Conservation (phyloP, 163 green algal species). For the Prototheca wickerhamii region DNA sequence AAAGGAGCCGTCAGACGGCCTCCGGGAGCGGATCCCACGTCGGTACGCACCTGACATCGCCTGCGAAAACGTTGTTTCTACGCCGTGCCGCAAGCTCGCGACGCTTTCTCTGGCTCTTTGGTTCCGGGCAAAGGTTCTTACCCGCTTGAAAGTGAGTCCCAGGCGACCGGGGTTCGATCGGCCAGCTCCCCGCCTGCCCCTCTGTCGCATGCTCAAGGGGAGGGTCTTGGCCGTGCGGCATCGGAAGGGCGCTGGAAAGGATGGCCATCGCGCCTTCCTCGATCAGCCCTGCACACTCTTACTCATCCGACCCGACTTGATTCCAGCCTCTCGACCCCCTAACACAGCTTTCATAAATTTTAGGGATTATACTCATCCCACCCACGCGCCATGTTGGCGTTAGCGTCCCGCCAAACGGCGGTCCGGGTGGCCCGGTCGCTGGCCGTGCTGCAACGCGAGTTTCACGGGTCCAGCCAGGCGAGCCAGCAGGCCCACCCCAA, state of each 20-base stretch:
- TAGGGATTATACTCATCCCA: not conserved
- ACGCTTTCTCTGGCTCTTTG: not conserved
- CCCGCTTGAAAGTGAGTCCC: not conserved
- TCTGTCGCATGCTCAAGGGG: not conserved
- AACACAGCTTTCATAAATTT: not conserved
- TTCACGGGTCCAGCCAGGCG: not conserved
- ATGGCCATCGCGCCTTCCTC: not conserved
- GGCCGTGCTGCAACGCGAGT: not conserved
- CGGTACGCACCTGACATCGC: not conserved
- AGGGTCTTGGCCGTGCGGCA: not conserved
- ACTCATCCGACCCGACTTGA: not conserved
- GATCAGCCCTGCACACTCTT: too few species aligned
- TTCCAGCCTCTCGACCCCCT: not conserved
- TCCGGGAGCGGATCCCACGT: not conserved
- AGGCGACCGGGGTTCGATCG: not conserved
- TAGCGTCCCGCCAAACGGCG: not conserved
- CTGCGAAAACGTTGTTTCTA: not conserved
- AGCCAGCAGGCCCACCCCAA: slow-evolving; percentile 28
- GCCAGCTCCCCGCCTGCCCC: too few species aligned
- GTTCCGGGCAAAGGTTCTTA: not conserved
- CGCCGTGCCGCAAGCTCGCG: not conserved
- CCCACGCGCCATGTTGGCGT: slow-evolving; percentile 4
- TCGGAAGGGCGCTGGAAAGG: not conserved
- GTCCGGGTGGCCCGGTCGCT: not conserved
- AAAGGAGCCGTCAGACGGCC: not conserved